Conservation (phyloP, 805 yeast species). For the Komagataella kurtzmanii region DNA sequence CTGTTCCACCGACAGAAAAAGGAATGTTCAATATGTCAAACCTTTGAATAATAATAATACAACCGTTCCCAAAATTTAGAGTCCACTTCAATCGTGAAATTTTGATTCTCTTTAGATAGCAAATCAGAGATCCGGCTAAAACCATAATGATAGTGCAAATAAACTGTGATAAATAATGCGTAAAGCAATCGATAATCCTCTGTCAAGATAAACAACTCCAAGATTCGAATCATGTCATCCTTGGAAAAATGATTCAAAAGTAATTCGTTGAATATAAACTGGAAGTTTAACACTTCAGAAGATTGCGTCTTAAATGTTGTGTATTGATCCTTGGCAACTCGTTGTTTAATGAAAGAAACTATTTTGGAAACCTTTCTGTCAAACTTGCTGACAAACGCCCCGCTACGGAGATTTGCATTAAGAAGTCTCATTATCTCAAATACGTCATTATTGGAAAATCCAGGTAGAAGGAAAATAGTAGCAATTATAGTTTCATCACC, state of each 20-base stretch:
- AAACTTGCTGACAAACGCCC: neutral
- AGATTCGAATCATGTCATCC: conserved; percentile 5
- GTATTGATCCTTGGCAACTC: neutral
- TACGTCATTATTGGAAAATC: neutral
- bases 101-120: neutral
- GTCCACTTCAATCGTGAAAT: neutral
- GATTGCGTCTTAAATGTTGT: neutral
- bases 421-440: conserved; percentile 2
- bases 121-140: conserved; percentile 7
- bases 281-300: conserved; percentile 2
- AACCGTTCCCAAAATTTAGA: neutral
- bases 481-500: conserved; percentile 1
- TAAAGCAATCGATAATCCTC: conserved; percentile 23
- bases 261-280: neutral
- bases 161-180: conserved; percentile 24
- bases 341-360: neutral
- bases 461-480: conserved; percentile 1
- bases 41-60: neutral
- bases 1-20: neutral
- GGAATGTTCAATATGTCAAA: neutral
- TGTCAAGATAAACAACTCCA: conserved; percentile 11
- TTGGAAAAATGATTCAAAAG: neutral
- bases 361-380: neutral
- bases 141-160: conserved; percentile 39
- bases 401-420: neutral